Base-by-base conservation (phyloP, 2,329 filamentous ascomycete species). In the Tolypocladium sp. region DNA sequence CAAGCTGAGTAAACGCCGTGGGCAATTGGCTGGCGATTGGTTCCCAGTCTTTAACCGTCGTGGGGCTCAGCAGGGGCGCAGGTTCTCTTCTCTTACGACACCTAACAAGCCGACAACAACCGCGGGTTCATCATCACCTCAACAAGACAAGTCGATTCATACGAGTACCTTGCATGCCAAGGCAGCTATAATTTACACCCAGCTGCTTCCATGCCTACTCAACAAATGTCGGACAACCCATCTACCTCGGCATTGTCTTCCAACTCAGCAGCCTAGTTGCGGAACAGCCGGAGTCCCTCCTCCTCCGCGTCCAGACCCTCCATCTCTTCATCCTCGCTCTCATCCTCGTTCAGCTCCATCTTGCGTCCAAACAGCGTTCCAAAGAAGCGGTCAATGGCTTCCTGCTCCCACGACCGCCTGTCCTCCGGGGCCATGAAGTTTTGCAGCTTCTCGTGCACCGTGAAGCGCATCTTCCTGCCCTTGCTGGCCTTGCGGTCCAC, bases 361-460 rank as follows among this genome's bases (percentile, higher is more conserved):
- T 85, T 87, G 67, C 88, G 86, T 0, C 90, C 90, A 63, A 93
- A 84, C 63, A 92, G 73, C 33, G 87, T 88, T 17, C 86, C 86
- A 70, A 92, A 92, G 72, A 93, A 85, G 59, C 84, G 75, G 66
- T 94, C 90, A 60, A 91, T 85, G 58, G 92, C 91, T 61, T 84
- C 82, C 64, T 88, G 85, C 62, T 90, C 89, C 94, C 94, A 99
- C 20, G 73, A 75, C 4, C 88, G 82, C 57, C 90, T 80, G 70
- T 96, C 90, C 71, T 97, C 91, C 0, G 92, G 87, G 13, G 92
- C 92, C 92, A 97, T 97, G 70, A 97, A 97, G 73, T 97, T 97
- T 76, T 96, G 91, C 69, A 99, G 74, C 78, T 97, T 97, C 77
- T 97, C 93, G 70, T 97, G 92, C 53, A 97, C 91, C 20, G 90